phyloP scores from a whole-genome alignment of 805 yeast species.

The Suhomyces faveliae region DNA sequence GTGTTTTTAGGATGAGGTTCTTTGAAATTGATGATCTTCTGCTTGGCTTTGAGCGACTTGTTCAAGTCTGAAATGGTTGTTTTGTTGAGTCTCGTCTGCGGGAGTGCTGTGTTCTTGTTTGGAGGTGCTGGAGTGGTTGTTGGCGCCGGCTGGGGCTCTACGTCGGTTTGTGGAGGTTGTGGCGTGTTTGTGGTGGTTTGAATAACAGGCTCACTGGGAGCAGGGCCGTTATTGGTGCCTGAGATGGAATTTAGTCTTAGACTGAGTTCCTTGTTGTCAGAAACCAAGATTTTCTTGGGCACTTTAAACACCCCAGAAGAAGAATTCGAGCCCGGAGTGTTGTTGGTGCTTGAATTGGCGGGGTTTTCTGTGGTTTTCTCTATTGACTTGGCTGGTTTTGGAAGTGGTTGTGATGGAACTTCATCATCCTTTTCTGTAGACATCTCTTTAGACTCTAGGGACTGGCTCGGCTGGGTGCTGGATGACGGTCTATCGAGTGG shows the following conservation, averaged over 20 bases:
- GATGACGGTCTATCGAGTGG: neutral
- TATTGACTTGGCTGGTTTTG: neutral
- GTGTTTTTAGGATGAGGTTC: conserved; percentile 39
- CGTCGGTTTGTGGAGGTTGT: neutral
- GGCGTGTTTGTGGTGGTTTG: neutral
- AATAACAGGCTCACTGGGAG: neutral
- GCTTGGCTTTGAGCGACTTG: conserved; percentile 44
- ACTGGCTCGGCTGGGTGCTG: neutral
- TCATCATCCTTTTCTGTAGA: no score
- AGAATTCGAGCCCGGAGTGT: neutral
- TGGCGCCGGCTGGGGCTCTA: neutral
- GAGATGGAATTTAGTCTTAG: conserved; percentile 4
- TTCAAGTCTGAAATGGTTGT: conserved; percentile 40
- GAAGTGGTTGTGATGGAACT: no score
- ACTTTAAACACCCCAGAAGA: conserved; percentile 14
- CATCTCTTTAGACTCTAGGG: neutral
- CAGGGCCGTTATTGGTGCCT: neutral
- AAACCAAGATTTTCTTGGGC: conserved; percentile 13
- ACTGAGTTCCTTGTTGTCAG: conserved; percentile 11
- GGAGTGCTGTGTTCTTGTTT: neutral
- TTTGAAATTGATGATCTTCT: conserved; percentile 34
- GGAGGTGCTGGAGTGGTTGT: neutral
- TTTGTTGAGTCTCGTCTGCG: conserved; percentile 18
- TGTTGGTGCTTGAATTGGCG: neutral
- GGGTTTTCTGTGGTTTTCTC: neutral